Conservation (phyloP, 1,284 basidiomycete species). For the Rhodotorula sp. region DNA sequence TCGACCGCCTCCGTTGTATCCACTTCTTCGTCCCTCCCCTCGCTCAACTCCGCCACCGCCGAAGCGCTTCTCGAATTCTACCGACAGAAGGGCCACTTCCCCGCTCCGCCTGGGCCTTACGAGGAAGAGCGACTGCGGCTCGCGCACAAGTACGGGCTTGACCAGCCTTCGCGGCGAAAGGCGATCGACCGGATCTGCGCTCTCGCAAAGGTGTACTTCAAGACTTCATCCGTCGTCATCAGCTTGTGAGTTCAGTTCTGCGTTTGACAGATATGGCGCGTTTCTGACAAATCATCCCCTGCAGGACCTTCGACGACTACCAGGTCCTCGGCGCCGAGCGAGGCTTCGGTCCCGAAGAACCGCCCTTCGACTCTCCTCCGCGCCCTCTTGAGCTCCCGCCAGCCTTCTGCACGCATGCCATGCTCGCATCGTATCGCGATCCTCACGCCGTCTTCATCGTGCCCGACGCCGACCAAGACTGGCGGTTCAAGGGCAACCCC, state of each 20-base stretch:
- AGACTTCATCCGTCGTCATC: conserved; percentile 27
- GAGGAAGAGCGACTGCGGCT: conserved; percentile 21
- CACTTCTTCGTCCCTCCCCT: conserved; percentile 4
- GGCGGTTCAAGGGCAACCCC: conserved; percentile 29
- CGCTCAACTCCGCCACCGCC: conserved; percentile 12
- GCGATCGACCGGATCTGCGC: conserved; percentile 32
- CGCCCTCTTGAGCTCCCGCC: conserved; percentile 16
- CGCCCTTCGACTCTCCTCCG: conserved; percentile 10
- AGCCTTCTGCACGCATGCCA: conserved; percentile 31
- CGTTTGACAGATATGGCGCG: no score
- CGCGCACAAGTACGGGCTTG: conserved; percentile 30
- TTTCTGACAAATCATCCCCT: no score
- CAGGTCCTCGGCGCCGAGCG: conserved; percentile 32
- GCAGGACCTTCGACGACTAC: conserved; percentile 25
- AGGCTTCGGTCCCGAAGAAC: conserved; percentile 21
- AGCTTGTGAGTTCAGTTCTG: conserved; percentile 12
- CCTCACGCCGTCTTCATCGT: conserved; percentile 28
- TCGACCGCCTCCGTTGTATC: background rate
- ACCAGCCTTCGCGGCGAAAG: conserved; percentile 17
- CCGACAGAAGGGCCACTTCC: conserved; percentile 18
- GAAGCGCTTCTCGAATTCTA: conserved; percentile 17
- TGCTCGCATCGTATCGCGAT: conserved; percentile 19
- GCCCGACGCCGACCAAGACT: conserved; percentile 25
- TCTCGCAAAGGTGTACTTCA: conserved; percentile 29
- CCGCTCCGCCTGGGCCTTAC: conserved; percentile 18